A percentile compares a stretch with the other conserved stretches of the same genome.
phyloP scores from a whole-genome alignment of 352 stramenopile species.

The Plasmopara muralis region DNA sequence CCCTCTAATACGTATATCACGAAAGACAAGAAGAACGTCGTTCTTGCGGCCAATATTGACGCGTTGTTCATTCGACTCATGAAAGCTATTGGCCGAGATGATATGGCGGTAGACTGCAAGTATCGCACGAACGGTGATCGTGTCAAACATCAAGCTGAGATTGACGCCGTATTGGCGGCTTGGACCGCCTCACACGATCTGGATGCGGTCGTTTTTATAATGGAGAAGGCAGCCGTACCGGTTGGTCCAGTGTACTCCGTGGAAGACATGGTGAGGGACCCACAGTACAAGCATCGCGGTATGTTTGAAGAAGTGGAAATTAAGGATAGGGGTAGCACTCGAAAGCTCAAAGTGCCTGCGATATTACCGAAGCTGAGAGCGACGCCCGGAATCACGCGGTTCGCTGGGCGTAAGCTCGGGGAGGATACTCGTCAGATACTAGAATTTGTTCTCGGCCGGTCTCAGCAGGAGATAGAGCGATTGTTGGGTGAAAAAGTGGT shows the following conservation, averaged over 20 bases:
- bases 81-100: conserved; percentile 51
- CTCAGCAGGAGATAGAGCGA: conserved; percentile 44
- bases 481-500: conserved; percentile 54
- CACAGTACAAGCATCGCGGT: conserved; percentile 58
- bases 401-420: conserved; percentile 58
- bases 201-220: conserved; percentile 40
- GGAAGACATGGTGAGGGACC: conserved; percentile 68
- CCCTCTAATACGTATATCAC: conserved; percentile 84
- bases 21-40: conserved; percentile 76
- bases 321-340: conserved; percentile 18
- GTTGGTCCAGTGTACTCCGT: conserved; percentile 77
- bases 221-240: conserved; percentile 51
- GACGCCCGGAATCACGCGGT: conserved; percentile 56
- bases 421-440: conserved; percentile 67
- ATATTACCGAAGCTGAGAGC: conserved; percentile 65
- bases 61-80: conserved; percentile 78
- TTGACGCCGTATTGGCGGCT: conserved; percentile 45
- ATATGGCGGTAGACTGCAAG: conserved; percentile 50
- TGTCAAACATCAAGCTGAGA: conserved; percentile 49
- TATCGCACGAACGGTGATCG: conserved; percentile 65
- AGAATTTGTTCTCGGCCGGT: conserved; percentile 41
- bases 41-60: conserved; percentile 82
- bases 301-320: conserved; percentile 78
- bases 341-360: conserved; percentile 57
- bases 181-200: conserved; percentile 52